A percentile compares a stretch with the other conserved stretches of the same genome.
These are phyloP conservation scores for Ceratocystis alfenasii DNA, from an alignment of 2,329 filamentous ascomycete genomes.

Conservation along the genomic window DNA sequence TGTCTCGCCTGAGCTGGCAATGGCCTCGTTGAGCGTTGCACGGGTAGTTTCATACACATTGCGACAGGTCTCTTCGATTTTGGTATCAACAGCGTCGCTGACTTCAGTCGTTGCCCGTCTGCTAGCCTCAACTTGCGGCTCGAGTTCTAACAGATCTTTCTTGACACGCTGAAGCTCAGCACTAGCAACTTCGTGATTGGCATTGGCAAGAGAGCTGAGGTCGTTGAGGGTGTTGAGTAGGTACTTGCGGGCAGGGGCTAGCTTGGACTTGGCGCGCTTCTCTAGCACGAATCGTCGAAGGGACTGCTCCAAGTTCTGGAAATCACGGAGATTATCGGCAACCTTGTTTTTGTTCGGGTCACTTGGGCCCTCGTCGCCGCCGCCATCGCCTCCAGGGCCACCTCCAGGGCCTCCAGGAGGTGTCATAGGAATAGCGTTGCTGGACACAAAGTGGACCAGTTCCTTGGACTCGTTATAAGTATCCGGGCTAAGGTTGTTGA, in stretches of 20 bases:
- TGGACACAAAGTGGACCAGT: conserved; percentile 94
- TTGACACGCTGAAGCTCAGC: conserved; percentile 74
- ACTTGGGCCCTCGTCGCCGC: conserved; percentile 30
- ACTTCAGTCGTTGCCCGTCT: conserved; percentile 69
- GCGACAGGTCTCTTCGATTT: conserved; percentile 73
- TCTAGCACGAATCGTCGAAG: conserved; percentile 87
- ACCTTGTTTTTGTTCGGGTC: conserved; percentile 71
- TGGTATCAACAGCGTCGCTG: conserved; percentile 65
- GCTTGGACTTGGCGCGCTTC: conserved; percentile 86
- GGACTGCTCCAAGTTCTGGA: conserved; percentile 78
- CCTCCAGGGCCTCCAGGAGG: conserved; percentile 44
- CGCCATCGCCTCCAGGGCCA: conserved; percentile 38
- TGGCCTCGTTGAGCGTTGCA: conserved; percentile 60
- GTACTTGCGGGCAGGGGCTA: conserved; percentile 91
- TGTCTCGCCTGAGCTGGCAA: conserved; percentile 61
- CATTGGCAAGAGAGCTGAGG: conserved; percentile 65
- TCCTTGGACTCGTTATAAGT: conserved; percentile 89
- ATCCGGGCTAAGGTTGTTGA: conserved; percentile 73
- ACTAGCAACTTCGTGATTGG: conserved; percentile 79
- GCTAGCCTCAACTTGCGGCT: conserved; percentile 74
- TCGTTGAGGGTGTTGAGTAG: conserved; percentile 87
- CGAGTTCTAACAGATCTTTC: conserved; percentile 66
- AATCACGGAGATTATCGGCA: conserved; percentile 77
- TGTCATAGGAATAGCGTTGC: conserved; percentile 76
- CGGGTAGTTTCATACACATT: conserved; percentile 79